Percentiles rank a stretch among this genome's conserved stretches.
Evolutionary conservation across 1,284 basidiomycete species (phyloP).

Genomic region (Ustilago nuda): DNA sequence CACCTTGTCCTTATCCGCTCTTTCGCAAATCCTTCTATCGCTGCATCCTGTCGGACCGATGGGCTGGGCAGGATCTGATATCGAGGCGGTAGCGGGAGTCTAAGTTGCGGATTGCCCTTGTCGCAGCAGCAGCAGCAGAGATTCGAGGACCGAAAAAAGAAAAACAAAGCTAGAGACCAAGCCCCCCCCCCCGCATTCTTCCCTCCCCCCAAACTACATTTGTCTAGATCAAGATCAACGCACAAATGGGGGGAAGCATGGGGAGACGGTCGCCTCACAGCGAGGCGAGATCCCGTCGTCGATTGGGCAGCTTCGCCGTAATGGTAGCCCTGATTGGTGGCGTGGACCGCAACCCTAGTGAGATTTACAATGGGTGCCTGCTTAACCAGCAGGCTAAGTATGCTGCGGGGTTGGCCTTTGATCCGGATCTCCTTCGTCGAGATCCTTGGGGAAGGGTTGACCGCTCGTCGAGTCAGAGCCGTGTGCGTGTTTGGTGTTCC

Average conservation of each 20-base stretch:
- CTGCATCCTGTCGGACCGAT: conserved; percentile 31
- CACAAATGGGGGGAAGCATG: conserved; percentile 28
- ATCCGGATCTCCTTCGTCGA: conserved; percentile 55
- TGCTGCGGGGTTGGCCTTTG: conserved; percentile 51
- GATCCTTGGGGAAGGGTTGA: conserved; percentile 49
- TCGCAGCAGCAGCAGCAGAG: conserved; percentile 31
- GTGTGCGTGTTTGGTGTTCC: conserved; percentile 47
- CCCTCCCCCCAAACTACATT: conserved; percentile 5
- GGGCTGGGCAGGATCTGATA: conserved; percentile 19
- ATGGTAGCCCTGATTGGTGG: conserved; percentile 37
- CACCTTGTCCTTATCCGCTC: conserved; percentile 11
- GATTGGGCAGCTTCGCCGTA: conserved; percentile 37
- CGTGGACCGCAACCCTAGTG: conserved; percentile 52
- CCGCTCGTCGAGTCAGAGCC: conserved; percentile 55
- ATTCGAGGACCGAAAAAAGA: conserved; percentile 4
- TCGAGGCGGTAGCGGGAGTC: conserved; percentile 5
- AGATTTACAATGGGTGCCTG: conserved; percentile 28
- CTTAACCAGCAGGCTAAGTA: background rate
- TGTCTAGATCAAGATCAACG: conserved; percentile 33
- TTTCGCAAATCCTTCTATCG: conserved; percentile 9
- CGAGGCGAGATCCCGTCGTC: conserved; percentile 56
- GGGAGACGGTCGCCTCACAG: conserved; percentile 41
- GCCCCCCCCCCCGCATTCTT: conserved; percentile 25
- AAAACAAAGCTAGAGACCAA: conserved; percentile 29
- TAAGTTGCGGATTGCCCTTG: conserved; percentile 32